phyloP scores from a whole-genome alignment of 2,329 filamentous ascomycete genomes.

The Aschersonia sp. region DNA sequence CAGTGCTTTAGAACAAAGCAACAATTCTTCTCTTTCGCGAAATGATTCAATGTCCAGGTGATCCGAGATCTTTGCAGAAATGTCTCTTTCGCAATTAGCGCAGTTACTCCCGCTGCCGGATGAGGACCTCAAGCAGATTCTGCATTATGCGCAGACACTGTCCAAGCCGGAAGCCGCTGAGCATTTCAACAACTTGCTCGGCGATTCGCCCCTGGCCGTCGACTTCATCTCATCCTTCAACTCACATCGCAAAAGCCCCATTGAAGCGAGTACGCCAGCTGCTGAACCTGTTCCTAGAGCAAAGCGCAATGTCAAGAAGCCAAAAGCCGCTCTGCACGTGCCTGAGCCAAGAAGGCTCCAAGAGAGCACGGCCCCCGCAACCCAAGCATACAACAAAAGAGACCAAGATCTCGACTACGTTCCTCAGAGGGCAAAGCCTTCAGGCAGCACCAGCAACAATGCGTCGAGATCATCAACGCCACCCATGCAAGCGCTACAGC shows the following conservation, averaged over 20 bases:
- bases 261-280: constrained; percentile 1
- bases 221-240: constrained; percentile 78
- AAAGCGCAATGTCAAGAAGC: constrained; percentile 34
- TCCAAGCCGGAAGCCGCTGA: constrained; percentile 65
- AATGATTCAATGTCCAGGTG: too few relatives aligned
- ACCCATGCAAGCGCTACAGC: constrained; percentile 17
- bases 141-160: constrained; percentile 67
- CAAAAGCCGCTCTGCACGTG: constrained; percentile 47
- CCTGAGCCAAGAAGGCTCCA: constrained; percentile 44
- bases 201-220: constrained; percentile 62
- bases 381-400: constrained; percentile 62
- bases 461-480: constrained; percentile 21
- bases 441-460: constrained; percentile 17
- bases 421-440: constrained; percentile 28
- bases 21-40: too few relatives aligned
- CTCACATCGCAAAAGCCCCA: constrained; percentile 36
- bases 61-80: constrained; percentile 10
- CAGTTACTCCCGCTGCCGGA: constrained; percentile 75
- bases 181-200: constrained; percentile 78
- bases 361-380: constrained; percentile 50
- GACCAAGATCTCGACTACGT: constrained; percentile 61
- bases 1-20: too few relatives aligned
- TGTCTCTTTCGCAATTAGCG: constrained; percentile 55
- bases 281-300: constrained; percentile 32
- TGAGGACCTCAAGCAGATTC: constrained; percentile 67